phyloP scores from a whole-genome alignment of 768 basidiomycete genomes.

The Phaeotremella skinneri region DNA sequence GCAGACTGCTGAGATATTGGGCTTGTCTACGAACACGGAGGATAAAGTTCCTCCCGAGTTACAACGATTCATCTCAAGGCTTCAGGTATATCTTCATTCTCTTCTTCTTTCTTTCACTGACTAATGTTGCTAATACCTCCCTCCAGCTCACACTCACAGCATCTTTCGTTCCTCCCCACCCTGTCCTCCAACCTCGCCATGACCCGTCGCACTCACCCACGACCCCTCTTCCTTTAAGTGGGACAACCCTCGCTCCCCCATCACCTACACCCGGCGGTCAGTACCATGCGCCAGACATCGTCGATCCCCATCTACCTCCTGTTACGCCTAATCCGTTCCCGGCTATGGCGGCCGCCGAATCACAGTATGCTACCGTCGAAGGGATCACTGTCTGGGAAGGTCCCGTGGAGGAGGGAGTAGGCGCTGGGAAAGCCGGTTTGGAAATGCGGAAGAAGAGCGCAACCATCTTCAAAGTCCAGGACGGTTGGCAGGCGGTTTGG shows the following conservation, averaged over 20 bases:
- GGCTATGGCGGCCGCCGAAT: slow-evolving; percentile 67
- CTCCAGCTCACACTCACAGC: slow-evolving; percentile 74
- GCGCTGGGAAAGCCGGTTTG: slow-evolving; percentile 54
- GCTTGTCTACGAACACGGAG: slow-evolving; percentile 12
- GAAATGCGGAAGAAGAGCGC: slow-evolving; percentile 58
- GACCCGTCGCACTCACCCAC: slow-evolving; percentile 12
- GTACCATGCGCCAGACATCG: background rate
- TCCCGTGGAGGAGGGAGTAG: slow-evolving; percentile 62
- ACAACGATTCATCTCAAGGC: slow-evolving; percentile 19
- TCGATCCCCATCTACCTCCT: slow-evolving; percentile 64
- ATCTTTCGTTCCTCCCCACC: slow-evolving; percentile 58
- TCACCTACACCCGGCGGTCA: slow-evolving; percentile 20
- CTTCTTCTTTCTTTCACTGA: background rate
- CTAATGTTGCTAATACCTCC: background rate
- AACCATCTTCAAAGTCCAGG: slow-evolving; percentile 64
- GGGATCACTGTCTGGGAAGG: slow-evolving; percentile 65
- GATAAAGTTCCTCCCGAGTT: slow-evolving; percentile 24
- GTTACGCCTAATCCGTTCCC: slow-evolving; percentile 82
- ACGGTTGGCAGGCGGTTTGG: slow-evolving; percentile 77
- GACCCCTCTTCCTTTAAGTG: slow-evolving; percentile 2
- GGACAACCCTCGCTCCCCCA: slow-evolving; percentile 41
- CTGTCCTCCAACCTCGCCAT: background rate
- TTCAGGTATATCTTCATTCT: slow-evolving; percentile 15
- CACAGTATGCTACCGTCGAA: slow-evolving; percentile 72
- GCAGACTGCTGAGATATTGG: slow-evolving; percentile 3